Base-by-base conservation (phyloP, 495 filamentous ascomycete species). In the Daldinia vernicosa region DNA sequence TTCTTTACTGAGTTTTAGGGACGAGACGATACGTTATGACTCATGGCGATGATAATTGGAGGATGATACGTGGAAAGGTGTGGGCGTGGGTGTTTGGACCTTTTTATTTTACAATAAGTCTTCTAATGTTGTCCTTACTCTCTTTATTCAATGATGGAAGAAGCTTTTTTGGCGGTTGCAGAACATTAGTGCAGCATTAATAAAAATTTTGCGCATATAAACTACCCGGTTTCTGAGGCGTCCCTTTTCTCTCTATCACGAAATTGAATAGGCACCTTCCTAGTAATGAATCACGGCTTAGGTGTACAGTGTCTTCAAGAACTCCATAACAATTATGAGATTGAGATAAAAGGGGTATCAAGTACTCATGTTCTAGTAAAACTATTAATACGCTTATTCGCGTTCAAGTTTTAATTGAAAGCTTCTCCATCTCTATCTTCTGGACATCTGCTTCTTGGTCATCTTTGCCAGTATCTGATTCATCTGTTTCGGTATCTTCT, bases 71-170 rank as follows among this genome's bases (percentile, higher is more conserved):
- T 61, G 56, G 69, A 56, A 67, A 72, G 39, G 63, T 71, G 63
- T 65, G 39, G 50, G 26, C 56, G 57, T 60, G 69, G 59, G 63
- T 60, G 47, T 15, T 72, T 59, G 37, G 54, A 32, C 64, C 47
- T 40, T 67, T 60, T 75, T 66, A 72, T 73, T 61, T 75, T 70
- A 63, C 54, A 65, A 71, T 72, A 75, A 74, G 52, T 67, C 64
- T 69, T 75, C 61, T 60, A 54, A 74, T 72, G 37, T 75, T 62
- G 60, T 52, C 17, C n/a, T 54, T 3, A 19, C 19, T 54, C 63
- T 55, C 57, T 70, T 61, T 56, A 60, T 37, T 47, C 61, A 45
- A 54, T 39, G 45, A 37, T n/a, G 30, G 53, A 17, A 35, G 59
- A 50, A 71, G 47, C n/a, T 60, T 54, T 53, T 58, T 71, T 77